Evolutionary conservation across 2,329 filamentous ascomycete species (phyloP).

Genomic region (Ophiostoma ulmi): DNA sequence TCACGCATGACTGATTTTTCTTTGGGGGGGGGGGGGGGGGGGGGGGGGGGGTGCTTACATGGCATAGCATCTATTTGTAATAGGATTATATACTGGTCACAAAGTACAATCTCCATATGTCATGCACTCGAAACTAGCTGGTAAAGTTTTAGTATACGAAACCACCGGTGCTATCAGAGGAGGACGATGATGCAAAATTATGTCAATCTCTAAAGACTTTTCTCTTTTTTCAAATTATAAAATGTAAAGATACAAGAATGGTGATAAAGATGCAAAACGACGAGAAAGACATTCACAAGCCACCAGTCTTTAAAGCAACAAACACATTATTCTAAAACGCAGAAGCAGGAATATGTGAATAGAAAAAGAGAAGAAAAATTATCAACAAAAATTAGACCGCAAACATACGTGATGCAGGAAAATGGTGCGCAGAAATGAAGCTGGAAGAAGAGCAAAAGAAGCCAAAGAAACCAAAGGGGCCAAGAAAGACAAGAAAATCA

Average conservation of each 20-base stretch:
- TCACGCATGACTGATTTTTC: neutral
- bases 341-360: neutral
- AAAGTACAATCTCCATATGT: neutral
- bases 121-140: too few relatives aligned
- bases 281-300: neutral
- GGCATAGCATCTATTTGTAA: neutral
- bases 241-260: neutral
- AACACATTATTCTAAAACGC: neutral
- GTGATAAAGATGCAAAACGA: neutral
- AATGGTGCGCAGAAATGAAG: neutral
- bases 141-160: too few relatives aligned
- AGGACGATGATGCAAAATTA: neutral
- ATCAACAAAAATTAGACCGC: slow-evolving; percentile 8
- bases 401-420: neutral
- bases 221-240: neutral
- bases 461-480: neutral
- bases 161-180: neutral
- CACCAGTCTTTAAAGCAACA: neutral
- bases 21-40: too few relatives aligned
- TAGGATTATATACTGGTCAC: neutral
- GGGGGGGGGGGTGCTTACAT: neutral
- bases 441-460: neutral
- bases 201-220: neutral
- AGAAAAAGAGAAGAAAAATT: neutral
- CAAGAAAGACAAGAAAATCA: neutral